These are phyloP conservation scores for Prunus mira DNA, from an alignment of 306 rosid species.

Conservation along the genomic window DNA sequence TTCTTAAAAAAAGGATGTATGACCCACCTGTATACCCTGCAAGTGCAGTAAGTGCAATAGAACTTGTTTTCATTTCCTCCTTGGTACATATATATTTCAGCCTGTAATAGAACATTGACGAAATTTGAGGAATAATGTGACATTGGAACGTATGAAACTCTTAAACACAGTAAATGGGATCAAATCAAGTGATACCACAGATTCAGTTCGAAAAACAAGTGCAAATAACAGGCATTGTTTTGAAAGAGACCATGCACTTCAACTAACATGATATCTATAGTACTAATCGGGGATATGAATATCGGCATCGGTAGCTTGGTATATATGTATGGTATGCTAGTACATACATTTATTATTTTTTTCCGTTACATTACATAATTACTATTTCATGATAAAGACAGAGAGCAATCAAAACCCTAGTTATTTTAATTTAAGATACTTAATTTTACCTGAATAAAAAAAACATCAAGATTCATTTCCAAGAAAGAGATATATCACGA, in stretches of 20 bases:
- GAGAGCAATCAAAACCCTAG: neutral
- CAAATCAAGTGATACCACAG: neutral
- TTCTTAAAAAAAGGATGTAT: constrained; percentile 5
- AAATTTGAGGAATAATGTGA: constrained; percentile 10
- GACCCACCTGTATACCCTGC: constrained; percentile 78
- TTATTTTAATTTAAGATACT: neutral
- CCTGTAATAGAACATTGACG: constrained; percentile 37
- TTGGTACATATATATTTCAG: constrained; percentile 84
- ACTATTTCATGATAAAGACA: neutral
- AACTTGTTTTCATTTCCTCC: constrained; percentile 79
- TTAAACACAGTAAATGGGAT: constrained; percentile 1
- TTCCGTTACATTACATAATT: neutral
- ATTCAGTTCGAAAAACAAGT: neutral
- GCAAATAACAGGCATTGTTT: too few species aligned
- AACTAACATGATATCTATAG: neutral
- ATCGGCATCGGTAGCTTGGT: neutral
- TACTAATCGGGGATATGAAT: neutral
- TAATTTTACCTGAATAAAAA: neutral
- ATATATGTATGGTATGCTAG: neutral
- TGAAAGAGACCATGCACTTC: neutral
- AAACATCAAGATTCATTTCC: neutral
- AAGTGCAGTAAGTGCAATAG: constrained; percentile 76
- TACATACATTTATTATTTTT: neutral
- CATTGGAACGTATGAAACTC: constrained; percentile 13
- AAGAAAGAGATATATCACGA: neutral